These are phyloP conservation scores for Boletus pseudopeckii DNA, from an alignment of 768 basidiomycete species.

Conservation along the genomic window DNA sequence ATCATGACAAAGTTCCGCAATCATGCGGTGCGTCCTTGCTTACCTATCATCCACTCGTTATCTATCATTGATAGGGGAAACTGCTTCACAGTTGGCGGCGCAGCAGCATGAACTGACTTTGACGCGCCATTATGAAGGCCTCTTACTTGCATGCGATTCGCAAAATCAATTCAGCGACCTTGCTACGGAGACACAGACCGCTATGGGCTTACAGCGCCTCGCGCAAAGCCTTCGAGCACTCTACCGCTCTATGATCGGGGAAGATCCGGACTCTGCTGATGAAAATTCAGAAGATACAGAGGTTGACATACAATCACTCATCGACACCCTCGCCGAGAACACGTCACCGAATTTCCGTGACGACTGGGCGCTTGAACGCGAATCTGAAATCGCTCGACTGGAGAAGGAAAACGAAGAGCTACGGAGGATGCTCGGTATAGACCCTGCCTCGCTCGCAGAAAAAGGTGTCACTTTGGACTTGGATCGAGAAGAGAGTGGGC, in stretches of 20 bases:
- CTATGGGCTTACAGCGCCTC: conserved; percentile 69
- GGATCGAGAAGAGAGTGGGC: conserved; percentile 42
- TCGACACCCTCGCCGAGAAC: conserved; percentile 42
- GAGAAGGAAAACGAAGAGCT: conserved; percentile 81
- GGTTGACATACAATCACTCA: conserved; percentile 40
- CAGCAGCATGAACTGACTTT: conserved; percentile 87
- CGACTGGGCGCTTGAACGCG: conserved; percentile 89
- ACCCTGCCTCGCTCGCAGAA: conserved; percentile 48
- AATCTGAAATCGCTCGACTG: conserved; percentile 79
- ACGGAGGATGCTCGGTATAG: conserved; percentile 72
- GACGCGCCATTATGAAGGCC: conserved; percentile 84
- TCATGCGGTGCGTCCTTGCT: conserved; percentile 64
- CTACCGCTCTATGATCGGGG: conserved; percentile 66
- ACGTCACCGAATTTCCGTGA: conserved; percentile 40
- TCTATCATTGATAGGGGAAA: conserved; percentile 9
- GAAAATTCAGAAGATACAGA: conserved; percentile 32
- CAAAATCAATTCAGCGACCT: conserved; percentile 55
- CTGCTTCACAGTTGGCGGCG: conserved; percentile 65
- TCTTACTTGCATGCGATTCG: conserved; percentile 65
- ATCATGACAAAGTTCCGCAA: conserved; percentile 96
- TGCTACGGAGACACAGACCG: conserved; percentile 53
- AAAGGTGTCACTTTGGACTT: conserved; percentile 52
- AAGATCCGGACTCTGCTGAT: conserved; percentile 37
- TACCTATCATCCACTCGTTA: neutral
- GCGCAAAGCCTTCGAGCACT: conserved; percentile 68